Evolutionary conservation across 2,329 filamentous ascomycete genomes (phyloP), one percentile per base, ranked within the genome.

Genomic region (Cercospora berteroae): DNA sequence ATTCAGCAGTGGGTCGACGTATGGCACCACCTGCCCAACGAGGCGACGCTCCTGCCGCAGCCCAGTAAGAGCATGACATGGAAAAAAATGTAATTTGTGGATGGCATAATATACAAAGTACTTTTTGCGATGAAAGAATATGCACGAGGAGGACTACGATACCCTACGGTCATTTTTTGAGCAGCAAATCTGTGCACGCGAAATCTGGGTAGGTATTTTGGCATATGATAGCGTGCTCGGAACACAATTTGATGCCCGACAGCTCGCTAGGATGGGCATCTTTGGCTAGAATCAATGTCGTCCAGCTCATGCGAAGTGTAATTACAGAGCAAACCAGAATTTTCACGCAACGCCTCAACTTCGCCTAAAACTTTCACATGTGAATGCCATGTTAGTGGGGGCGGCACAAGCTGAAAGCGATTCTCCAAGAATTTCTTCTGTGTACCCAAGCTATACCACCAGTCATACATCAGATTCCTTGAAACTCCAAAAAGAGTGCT

Each of bases 271-370:
- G 48, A 12, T 55, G 10, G 48, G 48, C 5, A 27, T 25, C 36
- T 42, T 27, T 55, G 48, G 48, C 48, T 55, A 55, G 48, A 55
- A 55, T 27, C 36, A n/a, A 13, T 8, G 48, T 55, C 48, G 48
- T 55, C 23, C 48, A 55, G 23, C 48, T 55, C 48, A 29, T 55
- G 48, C 23, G 6, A 55, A 55, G 48, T 55, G 48, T 55, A 55
- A 25, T 55, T 55, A 55, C 48, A 55, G 48, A 55, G 48, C 48
- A 3, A 27, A 55, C 48, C 48, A 55, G 55, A 58, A 58, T 23
- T n/a, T 58, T 31, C 55, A 58, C 29, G 16, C 58, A 62, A 66
- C 63, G 18, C 63, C 66, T 29, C 7, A 64, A 60, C 65, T 65
- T 66, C 63, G 59, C 60, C 60, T 65, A 66, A 65, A 65, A 29